phyloP scores from a whole-genome alignment of 2,329 filamentous ascomycete genomes.

The Fusarium nisikadoi region DNA sequence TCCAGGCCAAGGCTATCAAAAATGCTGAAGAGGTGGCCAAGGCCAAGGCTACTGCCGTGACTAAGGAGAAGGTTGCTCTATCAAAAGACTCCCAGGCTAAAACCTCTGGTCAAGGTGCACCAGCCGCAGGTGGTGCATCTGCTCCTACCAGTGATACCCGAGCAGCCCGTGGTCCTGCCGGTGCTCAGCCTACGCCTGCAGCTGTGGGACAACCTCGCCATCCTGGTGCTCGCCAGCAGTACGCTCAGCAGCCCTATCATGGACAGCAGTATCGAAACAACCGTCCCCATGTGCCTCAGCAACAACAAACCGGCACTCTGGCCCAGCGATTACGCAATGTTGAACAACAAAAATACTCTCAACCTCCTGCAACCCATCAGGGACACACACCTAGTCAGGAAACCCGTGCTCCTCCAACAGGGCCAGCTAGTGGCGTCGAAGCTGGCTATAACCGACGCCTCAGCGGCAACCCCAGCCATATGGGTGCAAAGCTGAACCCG shows the following conservation, averaged over 20 bases:
- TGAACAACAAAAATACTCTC: slow-evolving; percentile 63
- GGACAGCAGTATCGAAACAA: slow-evolving; percentile 60
- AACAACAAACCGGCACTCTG: slow-evolving; percentile 58
- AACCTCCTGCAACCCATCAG: slow-evolving; percentile 55
- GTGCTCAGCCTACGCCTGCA: slow-evolving; percentile 47
- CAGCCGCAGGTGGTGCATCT: slow-evolving; percentile 29
- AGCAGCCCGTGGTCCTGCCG: slow-evolving; percentile 49
- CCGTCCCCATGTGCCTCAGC: slow-evolving; percentile 55
- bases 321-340: slow-evolving; percentile 62
- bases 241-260: slow-evolving; percentile 59
- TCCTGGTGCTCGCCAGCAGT: slow-evolving; percentile 59
- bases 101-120: slow-evolving; percentile 39
- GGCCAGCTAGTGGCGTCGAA: slow-evolving; percentile 70
- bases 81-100: slow-evolving; percentile 60
- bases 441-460: slow-evolving; percentile 63
- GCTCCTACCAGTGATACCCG: slow-evolving; percentile 44
- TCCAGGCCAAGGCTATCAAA: slow-evolving; percentile 86
- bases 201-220: slow-evolving; percentile 55
- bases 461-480: slow-evolving; percentile 61
- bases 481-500: slow-evolving; percentile 69
- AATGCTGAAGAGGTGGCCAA: slow-evolving; percentile 74
- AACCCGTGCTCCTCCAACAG: slow-evolving; percentile 77
- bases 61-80: slow-evolving; percentile 55
- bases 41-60: slow-evolving; percentile 60
- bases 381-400: slow-evolving; percentile 68